Evolutionary conservation across 306 rosid species (phyloP).

Genomic region (Argentina anserina): DNA sequence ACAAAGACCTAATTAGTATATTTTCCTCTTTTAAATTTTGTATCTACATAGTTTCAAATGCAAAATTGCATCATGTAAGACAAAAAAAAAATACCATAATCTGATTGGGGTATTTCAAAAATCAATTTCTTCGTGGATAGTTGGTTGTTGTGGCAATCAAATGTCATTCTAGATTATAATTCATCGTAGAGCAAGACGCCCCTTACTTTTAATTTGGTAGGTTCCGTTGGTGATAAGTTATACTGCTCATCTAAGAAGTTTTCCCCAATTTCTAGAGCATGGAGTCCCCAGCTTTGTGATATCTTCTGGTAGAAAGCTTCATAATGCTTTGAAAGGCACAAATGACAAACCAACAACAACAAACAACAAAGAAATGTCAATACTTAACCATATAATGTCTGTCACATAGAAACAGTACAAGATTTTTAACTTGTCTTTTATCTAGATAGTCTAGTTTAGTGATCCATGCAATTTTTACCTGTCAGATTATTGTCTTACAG

Average conservation of each 20-base stretch:
- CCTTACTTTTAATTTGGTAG: background rate
- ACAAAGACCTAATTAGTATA: background rate
- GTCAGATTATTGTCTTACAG: background rate
- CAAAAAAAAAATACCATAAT: background rate
- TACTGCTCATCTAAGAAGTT: background rate
- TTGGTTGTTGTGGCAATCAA: background rate
- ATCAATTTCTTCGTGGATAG: background rate
- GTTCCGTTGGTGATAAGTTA: background rate
- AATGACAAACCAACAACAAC: constrained; percentile 10
- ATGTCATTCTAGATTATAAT: background rate
- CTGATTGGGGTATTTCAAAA: background rate
- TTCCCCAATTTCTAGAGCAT: background rate
- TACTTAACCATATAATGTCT: background rate
- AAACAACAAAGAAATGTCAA: constrained; percentile 10
- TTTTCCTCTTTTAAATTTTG: background rate
- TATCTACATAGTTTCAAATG: background rate
- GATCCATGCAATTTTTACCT: background rate
- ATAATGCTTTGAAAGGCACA: background rate
- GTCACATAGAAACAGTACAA: background rate
- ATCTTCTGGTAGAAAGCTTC: background rate
- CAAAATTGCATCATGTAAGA: no score
- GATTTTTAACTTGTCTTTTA: background rate
- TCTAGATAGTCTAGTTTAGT: background rate
- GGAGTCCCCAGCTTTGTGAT: constrained; percentile 17
- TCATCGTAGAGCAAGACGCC: background rate